Evolutionary conservation across 768 basidiomycete species (phyloP), one percentile per base, ranked within the genome.

Genomic region (Lactarius sanguifluus): DNA sequence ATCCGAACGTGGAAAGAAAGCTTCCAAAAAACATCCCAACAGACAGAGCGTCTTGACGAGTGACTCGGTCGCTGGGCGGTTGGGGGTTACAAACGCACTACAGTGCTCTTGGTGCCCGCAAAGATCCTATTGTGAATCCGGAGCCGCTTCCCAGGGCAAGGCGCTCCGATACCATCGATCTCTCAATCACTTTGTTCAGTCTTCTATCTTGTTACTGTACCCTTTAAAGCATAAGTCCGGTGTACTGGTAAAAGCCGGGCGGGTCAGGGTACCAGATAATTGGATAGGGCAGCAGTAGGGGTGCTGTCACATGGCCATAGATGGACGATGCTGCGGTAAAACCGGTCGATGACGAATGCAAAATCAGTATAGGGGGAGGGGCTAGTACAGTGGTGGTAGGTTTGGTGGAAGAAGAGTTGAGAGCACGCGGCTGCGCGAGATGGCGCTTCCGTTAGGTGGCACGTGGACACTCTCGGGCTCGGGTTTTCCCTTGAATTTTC

Each of bases 21-120:
- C 9, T 56, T 40, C 62, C 56, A 47, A 28, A 60, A 5, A 28
- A 43, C 2, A 57, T 5, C 12, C 62, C 58, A 34, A 67, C 58
- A 64, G 36, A 16, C 5, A 23, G 58, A 30, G 66, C 66, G 62
- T 64, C 52, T 32, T 30, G 12, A 7, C 1, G n/a, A 23, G 4
- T 13, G 34, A 64, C 10, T 18, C 34, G n/a, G 32, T 34, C 5
- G 23, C 34, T 32, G 15, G 16, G 55, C 43, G 23, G 18, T n/a
- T 9, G 20, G 20, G 20, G 20, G 12, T n/a, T 41, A 57, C 25
- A 38, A 40, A 16, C 28, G 23, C 18, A 34, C 13, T 28, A 45
- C 28, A n/a, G 45, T 23, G 8, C 7, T 36, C 2, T 12, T 12
- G 6, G 47, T 52, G 13, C 50, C 50, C 13, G 23, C 5, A 12